These are phyloP conservation scores for Auxenochlorella pyrenoidosa DNA, from an alignment of 139 green algal species.

Conservation along the genomic window DNA sequence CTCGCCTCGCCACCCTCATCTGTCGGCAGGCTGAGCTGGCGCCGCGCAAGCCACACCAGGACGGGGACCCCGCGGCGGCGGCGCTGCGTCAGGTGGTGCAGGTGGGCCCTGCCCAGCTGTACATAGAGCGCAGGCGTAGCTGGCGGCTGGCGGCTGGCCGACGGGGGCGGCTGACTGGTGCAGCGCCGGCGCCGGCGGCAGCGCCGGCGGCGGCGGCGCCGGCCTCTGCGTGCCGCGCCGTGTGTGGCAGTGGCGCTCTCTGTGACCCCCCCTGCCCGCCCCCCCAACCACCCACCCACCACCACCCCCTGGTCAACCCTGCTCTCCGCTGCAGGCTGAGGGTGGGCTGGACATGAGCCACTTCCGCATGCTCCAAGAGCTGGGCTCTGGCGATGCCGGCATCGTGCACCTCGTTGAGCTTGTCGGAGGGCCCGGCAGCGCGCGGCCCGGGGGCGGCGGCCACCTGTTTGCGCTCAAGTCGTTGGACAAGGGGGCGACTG, in stretches of 20 bases:
- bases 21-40: slow-evolving; percentile 46
- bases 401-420: slow-evolving; percentile 96
- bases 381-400: slow-evolving; percentile 90
- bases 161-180: too few relatives aligned
- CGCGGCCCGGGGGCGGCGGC: background rate
- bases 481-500: slow-evolving; percentile 97
- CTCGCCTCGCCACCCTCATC: too few relatives aligned
- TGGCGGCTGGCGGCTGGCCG: too few relatives aligned
- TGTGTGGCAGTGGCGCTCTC: too few relatives aligned
- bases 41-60: slow-evolving; percentile 64
- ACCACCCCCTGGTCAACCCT: too few relatives aligned
- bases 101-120: slow-evolving; percentile 57
- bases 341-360: slow-evolving; percentile 35
- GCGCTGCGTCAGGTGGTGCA: slow-evolving; percentile 41
- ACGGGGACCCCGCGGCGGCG: slow-evolving; percentile 28
- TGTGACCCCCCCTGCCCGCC: too few relatives aligned
- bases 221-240: too few relatives aligned
- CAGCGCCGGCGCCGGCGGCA: too few relatives aligned
- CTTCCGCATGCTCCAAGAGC: slow-evolving; percentile 46
- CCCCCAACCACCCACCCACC: background rate
- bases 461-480: slow-evolving; percentile 91
- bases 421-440: too few relatives aligned
- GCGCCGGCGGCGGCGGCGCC: too few relatives aligned
- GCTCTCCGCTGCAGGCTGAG: background rate
- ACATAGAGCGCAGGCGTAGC: too few relatives aligned